phyloP scores from a whole-genome alignment of 257 asterid genomes.

The Thymus mandschuricus region DNA sequence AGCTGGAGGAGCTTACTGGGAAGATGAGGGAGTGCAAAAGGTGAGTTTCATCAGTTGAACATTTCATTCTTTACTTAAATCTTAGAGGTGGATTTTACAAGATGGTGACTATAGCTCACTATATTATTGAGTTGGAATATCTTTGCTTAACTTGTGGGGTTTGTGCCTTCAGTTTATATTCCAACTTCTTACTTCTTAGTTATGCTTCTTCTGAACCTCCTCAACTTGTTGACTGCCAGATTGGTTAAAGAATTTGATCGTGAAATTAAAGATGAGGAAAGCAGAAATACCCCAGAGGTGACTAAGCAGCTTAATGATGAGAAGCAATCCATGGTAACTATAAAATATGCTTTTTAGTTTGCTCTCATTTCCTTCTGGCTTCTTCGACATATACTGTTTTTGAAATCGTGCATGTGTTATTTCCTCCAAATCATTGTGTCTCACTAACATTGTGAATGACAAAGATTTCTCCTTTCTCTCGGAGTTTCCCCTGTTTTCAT shows the following conservation, averaged over 20 bases:
- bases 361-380: conserved; percentile 8
- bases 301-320: conserved; percentile 92
- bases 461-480: not conserved
- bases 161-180: conserved; percentile 18
- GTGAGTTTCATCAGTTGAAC: conserved; percentile 35
- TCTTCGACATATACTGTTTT: not conserved
- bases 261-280: conserved; percentile 94
- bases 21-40: conserved; percentile 98
- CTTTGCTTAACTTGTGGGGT: conserved; percentile 19
- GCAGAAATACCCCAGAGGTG: conserved; percentile 71
- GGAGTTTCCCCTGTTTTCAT: conserved; percentile 15
- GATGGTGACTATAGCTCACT: conserved; percentile 18
- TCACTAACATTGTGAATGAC: not conserved
- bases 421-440: not conserved
- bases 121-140: conserved; percentile 13
- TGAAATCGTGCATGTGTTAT: conserved; percentile 14
- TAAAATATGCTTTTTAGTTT: conserved; percentile 9
- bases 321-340: conserved; percentile 87
- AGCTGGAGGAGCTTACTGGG: conserved; percentile 89
- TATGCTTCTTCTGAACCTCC: conserved; percentile 24
- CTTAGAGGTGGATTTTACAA: conserved; percentile 22
- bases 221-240: conserved; percentile 43
- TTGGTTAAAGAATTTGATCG: conserved; percentile 94
- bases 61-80: conserved; percentile 10
- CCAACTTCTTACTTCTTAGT: not conserved